Evolutionary conservation across 2,329 filamentous ascomycete genomes (phyloP), one percentile per base, ranked within the genome.

Genomic region (Zarea fungicola): DNA sequence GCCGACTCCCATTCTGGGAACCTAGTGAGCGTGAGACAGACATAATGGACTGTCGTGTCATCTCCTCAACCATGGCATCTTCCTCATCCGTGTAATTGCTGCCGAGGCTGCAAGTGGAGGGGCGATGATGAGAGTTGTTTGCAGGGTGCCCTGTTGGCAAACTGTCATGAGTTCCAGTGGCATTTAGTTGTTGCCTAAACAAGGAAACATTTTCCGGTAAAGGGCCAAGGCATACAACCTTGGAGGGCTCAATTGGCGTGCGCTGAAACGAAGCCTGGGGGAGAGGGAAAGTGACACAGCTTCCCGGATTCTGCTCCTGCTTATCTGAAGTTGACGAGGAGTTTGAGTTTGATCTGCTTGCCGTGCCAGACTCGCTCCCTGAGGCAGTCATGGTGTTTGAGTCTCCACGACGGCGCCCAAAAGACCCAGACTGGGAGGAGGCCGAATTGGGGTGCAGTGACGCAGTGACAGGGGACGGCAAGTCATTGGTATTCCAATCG

Each of bases 31-130:
- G 50, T 18, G 26, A 35, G 31, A 42, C 49, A 19, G 53, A 55
- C 18, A 54, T 28, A 14, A 56, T 58, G 7, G 54, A 52, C 19
- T 63, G 60, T 10, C 57, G 54, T 9, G 58, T 56, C 34, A 63
- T 48, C 45, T 63, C 62, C 31, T 60, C 59, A 26, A 56, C 58
- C 11, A 63, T 55, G 6, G 62, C 60, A 51, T 75, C 73, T 52
- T 81, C 75, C 21, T 80, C 73, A 9, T 77, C 71, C 0, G 78
- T 81, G 55, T 71, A 81, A 50, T 81, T 78, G 58, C 78, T 81
- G 18, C 77, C 77, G 7, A 81, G 59, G 3, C 76, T 80, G 49
- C 73, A 70, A 26, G 63, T 64, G 6, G 62, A 64, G 7, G 48
- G 39, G 19, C 54, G 52, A 32, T 42, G 35, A 21, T 28, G 21